Evolutionary conservation across 768 basidiomycete genomes (phyloP), one percentile per base, ranked within the genome.

Genomic region (Neoboletus magnificus): DNA sequence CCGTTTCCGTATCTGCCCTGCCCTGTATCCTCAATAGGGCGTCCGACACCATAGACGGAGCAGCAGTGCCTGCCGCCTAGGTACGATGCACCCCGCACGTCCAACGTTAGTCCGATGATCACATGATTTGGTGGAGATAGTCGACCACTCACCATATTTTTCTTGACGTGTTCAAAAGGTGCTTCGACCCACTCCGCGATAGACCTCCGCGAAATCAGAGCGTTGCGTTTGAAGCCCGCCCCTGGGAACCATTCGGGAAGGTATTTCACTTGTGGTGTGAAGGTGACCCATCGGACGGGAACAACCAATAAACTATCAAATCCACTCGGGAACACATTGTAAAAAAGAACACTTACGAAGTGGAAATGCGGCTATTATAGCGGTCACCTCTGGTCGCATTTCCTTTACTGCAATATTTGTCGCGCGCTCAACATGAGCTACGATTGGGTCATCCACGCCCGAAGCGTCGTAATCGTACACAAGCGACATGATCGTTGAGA

Each of bases 181-280:
- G 48, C 48, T 0, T 70, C 61, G 10, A 68, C 50, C 57, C 60
- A 60, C 30, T 40, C 22, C 4, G 56, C 6, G 23, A 57, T 48
- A 3, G 39, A 40, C 33, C 35, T n/a, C 29, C 58, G 58, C 6
- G 52, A 58, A 18, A 57, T 54, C 20, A 22, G 10, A 20, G 65
- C 67, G n/a, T 16, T 42, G n/a, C 53, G 59, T 27, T 63, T 54
- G 56, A 67, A 66, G 5, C 52, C 23, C 16, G 58, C 57, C n/a
- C 66, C 66, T 32, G 67, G 64, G 6, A 66, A 51, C 67, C 67
- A 67, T 1, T 55, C n/a, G 6, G 65, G 66, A 50, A 69, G 39
- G 37, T 58, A 20, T 40, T 33, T 54, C 15, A 69, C 62, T 67
- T 29, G 22, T 10, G 20, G 41, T 39, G 32, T 25, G 35, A 32